Conservation (phyloP, 2,329 filamentous ascomycete species). For the Trichothecium sympodiale region DNA sequence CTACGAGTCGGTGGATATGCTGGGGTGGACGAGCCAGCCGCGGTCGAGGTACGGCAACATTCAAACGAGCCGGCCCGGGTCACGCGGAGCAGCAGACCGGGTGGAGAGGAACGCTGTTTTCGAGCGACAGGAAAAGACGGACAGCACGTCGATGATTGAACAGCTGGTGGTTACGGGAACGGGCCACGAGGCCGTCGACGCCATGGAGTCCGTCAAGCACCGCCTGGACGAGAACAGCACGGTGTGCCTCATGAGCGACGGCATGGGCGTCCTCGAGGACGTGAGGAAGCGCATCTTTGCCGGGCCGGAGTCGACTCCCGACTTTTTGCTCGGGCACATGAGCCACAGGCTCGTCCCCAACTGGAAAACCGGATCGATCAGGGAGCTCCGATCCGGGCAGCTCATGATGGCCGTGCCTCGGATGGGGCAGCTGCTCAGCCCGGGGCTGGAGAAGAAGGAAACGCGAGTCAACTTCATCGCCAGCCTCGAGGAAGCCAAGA, state of each 20-base stretch:
- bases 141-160: conserved; percentile 46
- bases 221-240: conserved; percentile 59
- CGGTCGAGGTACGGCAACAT: conserved; percentile 20
- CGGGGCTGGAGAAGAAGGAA: conserved; percentile 8
- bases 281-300: conserved; percentile 63
- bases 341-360: conserved; percentile 34
- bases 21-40: conserved; percentile 14
- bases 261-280: conserved; percentile 73
- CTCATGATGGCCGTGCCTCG: conserved; percentile 17
- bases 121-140: conserved; percentile 7
- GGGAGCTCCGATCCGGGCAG: conserved; percentile 21
- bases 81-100: conserved; percentile 9
- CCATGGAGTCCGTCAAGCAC: conserved; percentile 49
- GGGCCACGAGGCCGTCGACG: conserved; percentile 41
- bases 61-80: conserved; percentile 11
- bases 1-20: conserved; percentile 26
- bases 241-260: conserved; percentile 68
- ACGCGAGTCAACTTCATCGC: conserved; percentile 12
- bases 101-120: conserved; percentile 12
- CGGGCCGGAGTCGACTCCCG: conserved; percentile 52
- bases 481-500: conserved; percentile 9
- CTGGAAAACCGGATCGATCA: conserved; percentile 25
- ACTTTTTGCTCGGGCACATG: conserved; percentile 62
- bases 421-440: conserved; percentile 3
- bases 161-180: conserved; percentile 57